Conservation (phyloP, 306 rosid genomes). For the Vigna trinervia region DNA sequence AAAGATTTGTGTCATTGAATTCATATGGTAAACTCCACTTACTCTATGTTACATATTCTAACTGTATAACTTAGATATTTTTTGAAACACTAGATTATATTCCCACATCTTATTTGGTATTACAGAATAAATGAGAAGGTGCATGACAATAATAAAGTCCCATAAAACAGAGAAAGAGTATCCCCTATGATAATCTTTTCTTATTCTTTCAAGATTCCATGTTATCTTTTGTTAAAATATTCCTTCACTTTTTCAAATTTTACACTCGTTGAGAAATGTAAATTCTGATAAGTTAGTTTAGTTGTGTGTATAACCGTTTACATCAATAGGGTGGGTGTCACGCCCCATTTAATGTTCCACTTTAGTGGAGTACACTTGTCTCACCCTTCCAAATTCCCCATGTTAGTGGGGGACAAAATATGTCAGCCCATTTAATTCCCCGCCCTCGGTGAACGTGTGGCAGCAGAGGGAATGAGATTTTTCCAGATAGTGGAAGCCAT, state of each 20-base stretch:
- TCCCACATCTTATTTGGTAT: constrained; percentile 1
- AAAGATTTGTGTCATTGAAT: background rate
- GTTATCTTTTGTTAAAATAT: constrained; percentile 37
- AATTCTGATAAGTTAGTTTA: constrained; percentile 39
- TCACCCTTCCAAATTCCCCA: too few species aligned
- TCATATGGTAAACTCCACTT: constrained; percentile 42
- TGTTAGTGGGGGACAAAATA: too few species aligned
- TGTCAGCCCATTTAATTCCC: too few species aligned
- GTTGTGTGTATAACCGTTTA: constrained; percentile 34
- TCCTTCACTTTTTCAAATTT: constrained; percentile 17
- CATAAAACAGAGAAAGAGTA: background rate
- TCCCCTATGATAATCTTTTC: constrained; percentile 19
- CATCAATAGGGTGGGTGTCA: constrained; percentile 30
- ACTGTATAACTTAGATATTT: background rate
- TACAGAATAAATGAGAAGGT: constrained; percentile 24
- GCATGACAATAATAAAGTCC: background rate
- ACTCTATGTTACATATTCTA: constrained; percentile 19
- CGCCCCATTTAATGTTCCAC: too few species aligned
- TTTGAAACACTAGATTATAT: constrained; percentile 30
- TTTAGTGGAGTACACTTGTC: too few species aligned
- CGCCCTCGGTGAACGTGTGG: too few species aligned
- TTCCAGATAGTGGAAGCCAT: too few species aligned
- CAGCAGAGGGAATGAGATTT: too few species aligned
- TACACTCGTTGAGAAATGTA: constrained; percentile 34
- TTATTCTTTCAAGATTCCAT: constrained; percentile 22